Base-by-base conservation (phyloP, 352 stramenopile species). In the Phytopythium litorale region DNA sequence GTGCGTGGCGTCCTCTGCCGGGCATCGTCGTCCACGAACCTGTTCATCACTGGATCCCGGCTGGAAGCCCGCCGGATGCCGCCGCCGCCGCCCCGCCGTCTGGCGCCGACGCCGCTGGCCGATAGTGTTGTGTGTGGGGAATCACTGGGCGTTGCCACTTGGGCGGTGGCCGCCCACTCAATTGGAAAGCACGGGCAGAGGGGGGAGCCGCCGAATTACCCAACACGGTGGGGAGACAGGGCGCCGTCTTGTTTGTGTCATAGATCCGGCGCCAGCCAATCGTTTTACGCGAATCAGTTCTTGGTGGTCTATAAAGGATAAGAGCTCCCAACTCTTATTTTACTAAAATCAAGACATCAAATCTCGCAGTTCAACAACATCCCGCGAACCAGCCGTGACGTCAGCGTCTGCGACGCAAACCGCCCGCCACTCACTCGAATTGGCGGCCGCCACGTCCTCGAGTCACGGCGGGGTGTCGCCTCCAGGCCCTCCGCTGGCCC, bases 371-470 rank as follows among this genome's bases (percentile, higher is more conserved):
- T 19, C 51, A 57, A 50, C 63, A 71, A 63, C 0, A 6, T 5
- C 4, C 8, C 62, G 4, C 43, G 3, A 16, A 42, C n/a, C 25
- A 32, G 13, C 18, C 37, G 58, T 74, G 60, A 71, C 66, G 66
- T 76, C 70, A 76, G 63, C 65, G 60, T 25, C 8, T 45, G 46
- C 32, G 18, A 49, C 48, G 58, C 51, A 57, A 57, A 21, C 33
- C 51, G 18, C n/a, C 35, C 35, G 35, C 35, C 35, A 40, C 35
- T 40, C 30, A 23, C 18, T 28, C 50, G 50, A 16, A 28, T 42
- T 57, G 51, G 30, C 23, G 16, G 21, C 45, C 54, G 40, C 57
- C 46, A 56, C 46, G 23, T 40, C 43, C 35, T 62, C 48, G 48
- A 23, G 7, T 32, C 46, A 52, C 46, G 8, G 23, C 21, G 4